These are phyloP conservation scores for Zygotorulaspora mrakii DNA, from an alignment of 1,139 yeast species.

Conservation along the genomic window DNA sequence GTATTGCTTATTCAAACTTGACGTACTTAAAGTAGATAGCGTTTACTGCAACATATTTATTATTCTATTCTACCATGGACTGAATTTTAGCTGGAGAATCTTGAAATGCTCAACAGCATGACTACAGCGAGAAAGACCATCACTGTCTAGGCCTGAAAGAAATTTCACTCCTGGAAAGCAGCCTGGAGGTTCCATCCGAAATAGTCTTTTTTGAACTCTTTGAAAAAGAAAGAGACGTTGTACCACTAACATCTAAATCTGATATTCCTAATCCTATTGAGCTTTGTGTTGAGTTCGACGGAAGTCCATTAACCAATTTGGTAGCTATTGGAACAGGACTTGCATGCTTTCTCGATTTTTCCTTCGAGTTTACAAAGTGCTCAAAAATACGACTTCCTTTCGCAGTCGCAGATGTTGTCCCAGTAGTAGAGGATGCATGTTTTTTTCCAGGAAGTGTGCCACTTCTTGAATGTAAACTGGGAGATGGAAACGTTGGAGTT, in stretches of 20 bases:
- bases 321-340: constrained; percentile 32
- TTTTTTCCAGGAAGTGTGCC: constrained; percentile 6
- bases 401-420: not conserved
- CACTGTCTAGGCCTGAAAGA: constrained; percentile 17
- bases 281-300: constrained; percentile 21
- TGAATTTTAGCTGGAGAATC: constrained; percentile 2
- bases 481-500: constrained; percentile 5
- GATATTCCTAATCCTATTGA: constrained; percentile 25
- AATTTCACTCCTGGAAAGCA: constrained; percentile 35
- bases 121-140: too few relatives aligned
- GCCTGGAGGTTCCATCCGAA: constrained; percentile 34
- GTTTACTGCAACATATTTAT: not conserved
- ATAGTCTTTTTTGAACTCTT: constrained; percentile 25
- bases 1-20: too few relatives aligned
- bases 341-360: constrained; percentile 26
- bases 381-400: constrained; percentile 35
- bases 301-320: constrained; percentile 38
- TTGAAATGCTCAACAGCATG: not conserved
- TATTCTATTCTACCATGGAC: too few relatives aligned
- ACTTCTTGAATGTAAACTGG: constrained; percentile 5
- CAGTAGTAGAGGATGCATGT: constrained; percentile 2
- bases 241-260: constrained; percentile 21
- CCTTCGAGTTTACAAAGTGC: constrained; percentile 34
- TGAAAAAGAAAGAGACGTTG: constrained; percentile 36
- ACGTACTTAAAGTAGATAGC: not conserved